These are phyloP conservation scores for Mortierella sp. DNA, from an alignment of 371 early-diverging fungal species.

Conservation along the genomic window DNA sequence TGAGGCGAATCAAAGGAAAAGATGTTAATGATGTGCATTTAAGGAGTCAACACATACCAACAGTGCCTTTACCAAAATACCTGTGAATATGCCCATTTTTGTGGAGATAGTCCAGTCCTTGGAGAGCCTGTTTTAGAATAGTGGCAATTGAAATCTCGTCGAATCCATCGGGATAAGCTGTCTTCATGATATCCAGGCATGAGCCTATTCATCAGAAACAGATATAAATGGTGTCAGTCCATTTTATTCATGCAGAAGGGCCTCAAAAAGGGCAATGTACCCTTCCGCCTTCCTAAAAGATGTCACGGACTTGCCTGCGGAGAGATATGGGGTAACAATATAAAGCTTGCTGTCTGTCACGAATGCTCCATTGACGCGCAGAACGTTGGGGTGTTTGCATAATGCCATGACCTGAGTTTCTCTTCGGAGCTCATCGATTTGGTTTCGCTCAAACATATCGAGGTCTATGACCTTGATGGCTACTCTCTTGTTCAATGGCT, in stretches of 20 bases:
- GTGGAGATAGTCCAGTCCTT: conserved; percentile 90
- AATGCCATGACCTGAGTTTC: conserved; percentile 92
- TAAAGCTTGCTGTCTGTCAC: conserved; percentile 84
- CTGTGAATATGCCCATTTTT: conserved; percentile 89
- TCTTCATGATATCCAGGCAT: conserved; percentile 91
- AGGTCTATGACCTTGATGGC: conserved; percentile 92
- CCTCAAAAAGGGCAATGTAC: background rate
- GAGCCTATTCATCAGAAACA: conserved; percentile 64
- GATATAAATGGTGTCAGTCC: background rate
- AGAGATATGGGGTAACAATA: conserved; percentile 87
- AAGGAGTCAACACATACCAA: background rate
- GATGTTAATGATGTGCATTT: background rate
- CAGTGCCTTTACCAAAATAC: conserved; percentile 5
- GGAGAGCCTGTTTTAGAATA: conserved; percentile 87
- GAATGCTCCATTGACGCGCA: conserved; percentile 88
- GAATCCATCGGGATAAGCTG: conserved; percentile 83
- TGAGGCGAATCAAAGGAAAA: background rate
- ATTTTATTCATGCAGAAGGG: background rate
- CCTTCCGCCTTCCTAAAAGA: background rate
- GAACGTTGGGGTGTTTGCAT: conserved; percentile 87
- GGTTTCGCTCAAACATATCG: conserved; percentile 94
- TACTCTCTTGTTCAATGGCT: conserved; percentile 77
- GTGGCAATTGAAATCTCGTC: conserved; percentile 88
- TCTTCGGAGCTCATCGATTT: conserved; percentile 92
- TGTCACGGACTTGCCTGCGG: conserved; percentile 65